Evolutionary conservation across 2,329 filamentous ascomycete species (phyloP).

Genomic region (Blastomyces silverae): DNA sequence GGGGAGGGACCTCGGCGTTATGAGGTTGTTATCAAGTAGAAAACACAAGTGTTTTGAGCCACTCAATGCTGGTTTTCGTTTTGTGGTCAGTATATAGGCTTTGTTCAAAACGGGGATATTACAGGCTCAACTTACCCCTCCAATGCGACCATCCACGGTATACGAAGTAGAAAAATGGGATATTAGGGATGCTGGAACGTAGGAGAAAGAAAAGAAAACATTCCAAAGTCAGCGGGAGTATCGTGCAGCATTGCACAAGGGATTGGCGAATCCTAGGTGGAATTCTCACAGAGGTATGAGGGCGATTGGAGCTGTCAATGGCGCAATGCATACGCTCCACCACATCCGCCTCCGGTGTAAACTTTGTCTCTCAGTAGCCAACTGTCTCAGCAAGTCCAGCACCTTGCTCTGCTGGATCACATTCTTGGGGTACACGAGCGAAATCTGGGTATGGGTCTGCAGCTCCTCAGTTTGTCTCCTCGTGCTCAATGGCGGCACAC

Average conservation of each 20-base stretch:
- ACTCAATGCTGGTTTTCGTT: slow-evolving; percentile 54
- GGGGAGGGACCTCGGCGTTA: slow-evolving; percentile 59
- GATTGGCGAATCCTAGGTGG: neutral
- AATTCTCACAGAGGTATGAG: slow-evolving; percentile 71
- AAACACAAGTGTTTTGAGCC: slow-evolving; percentile 82
- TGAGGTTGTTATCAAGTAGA: slow-evolving; percentile 65
- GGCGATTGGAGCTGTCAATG: slow-evolving; percentile 73
- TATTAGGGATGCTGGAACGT: slow-evolving; percentile 67
- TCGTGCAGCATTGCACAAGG: neutral
- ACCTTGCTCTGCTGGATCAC: slow-evolving; percentile 61
- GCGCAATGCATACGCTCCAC: slow-evolving; percentile 76
- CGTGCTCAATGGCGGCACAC: slow-evolving; percentile 72
- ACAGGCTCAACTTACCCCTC: slow-evolving; percentile 44
- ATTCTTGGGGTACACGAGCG: slow-evolving; percentile 61
- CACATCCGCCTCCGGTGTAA: slow-evolving; percentile 70
- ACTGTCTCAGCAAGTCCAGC: slow-evolving; percentile 55
- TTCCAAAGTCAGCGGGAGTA: slow-evolving; percentile 4
- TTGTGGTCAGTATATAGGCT: slow-evolving; percentile 18
- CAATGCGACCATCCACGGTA: slow-evolving; percentile 90
- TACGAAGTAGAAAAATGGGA: slow-evolving; percentile 92
- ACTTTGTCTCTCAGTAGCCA: slow-evolving; percentile 73
- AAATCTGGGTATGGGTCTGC: slow-evolving; percentile 58
- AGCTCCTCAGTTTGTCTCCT: slow-evolving; percentile 59
- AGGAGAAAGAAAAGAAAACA: neutral
- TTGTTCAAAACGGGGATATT: slow-evolving; percentile 18